Evolutionary conservation across 176 grass and related monocot species (phyloP).

Genomic region (Aechmea fasciata): DNA sequence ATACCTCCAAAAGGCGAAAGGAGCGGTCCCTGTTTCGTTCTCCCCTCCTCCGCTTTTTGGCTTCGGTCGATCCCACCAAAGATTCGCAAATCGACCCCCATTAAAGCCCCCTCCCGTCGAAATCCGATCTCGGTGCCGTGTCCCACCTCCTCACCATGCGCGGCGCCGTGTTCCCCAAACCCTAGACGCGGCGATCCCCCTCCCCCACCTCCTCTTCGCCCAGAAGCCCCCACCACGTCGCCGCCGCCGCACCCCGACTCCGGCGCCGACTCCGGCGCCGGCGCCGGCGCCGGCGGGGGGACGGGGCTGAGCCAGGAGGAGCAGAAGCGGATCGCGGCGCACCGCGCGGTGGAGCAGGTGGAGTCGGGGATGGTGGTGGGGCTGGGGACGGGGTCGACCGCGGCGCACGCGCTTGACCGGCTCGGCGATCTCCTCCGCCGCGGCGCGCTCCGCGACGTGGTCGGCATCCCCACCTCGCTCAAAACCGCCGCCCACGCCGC

Average conservation of each 20-base stretch:
- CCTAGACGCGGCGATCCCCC: not conserved
- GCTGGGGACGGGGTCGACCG: slow-evolving; percentile 72
- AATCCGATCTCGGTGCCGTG: not conserved
- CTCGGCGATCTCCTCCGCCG: slow-evolving; percentile 36
- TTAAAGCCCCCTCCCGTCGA: not conserved
- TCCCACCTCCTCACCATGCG: slow-evolving; percentile 25
- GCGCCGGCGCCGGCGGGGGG: not conserved
- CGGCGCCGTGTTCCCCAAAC: slow-evolving; percentile 35
- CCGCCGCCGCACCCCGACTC: not conserved
- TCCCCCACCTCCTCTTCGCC: not conserved
- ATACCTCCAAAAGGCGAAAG: not conserved
- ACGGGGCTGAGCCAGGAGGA: slow-evolving; percentile 37
- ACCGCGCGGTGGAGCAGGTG: slow-evolving; percentile 44
- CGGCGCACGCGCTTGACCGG: slow-evolving; percentile 53
- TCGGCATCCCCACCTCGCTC: slow-evolving; percentile 53
- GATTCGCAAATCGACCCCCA: not conserved
- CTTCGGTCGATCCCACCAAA: not conserved
- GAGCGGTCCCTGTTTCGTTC: not conserved
- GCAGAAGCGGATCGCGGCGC: slow-evolving; percentile 55
- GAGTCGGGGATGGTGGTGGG: slow-evolving; percentile 38
- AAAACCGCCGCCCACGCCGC: slow-evolving; percentile 43
- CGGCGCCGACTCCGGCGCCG: not conserved
- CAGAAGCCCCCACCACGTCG: not conserved
- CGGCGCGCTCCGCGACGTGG: slow-evolving; percentile 19
- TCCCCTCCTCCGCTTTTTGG: not conserved